Conservation (phyloP, 768 basidiomycete genomes). For the Pisolithus orientalis region DNA sequence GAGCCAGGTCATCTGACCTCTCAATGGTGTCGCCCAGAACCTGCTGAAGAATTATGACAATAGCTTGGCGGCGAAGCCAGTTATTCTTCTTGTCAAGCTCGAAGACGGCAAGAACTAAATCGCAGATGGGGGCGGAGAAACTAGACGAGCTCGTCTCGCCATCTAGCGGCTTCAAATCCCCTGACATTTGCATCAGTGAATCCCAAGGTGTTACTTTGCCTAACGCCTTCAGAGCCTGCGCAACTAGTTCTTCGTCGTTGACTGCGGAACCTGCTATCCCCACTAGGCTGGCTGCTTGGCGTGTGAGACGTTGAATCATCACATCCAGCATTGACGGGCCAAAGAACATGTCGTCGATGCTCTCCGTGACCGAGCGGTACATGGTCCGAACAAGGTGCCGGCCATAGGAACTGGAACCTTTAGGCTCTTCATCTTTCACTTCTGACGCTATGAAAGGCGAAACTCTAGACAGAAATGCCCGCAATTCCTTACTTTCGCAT, state of each 20-base stretch:
- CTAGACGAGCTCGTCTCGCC: slow-evolving; percentile 86
- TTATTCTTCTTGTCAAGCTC: slow-evolving; percentile 95
- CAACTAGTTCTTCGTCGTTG: slow-evolving; percentile 79
- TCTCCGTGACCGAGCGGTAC: slow-evolving; percentile 88
- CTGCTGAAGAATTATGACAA: slow-evolving; percentile 94
- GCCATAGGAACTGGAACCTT: slow-evolving; percentile 52
- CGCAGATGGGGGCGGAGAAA: slow-evolving; percentile 92
- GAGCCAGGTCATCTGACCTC: slow-evolving; percentile 45
- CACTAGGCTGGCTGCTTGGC: slow-evolving; percentile 84
- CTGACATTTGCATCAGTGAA: slow-evolving; percentile 64
- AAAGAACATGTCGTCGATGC: slow-evolving; percentile 96
- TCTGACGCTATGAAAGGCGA: slow-evolving; percentile 73
- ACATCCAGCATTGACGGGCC: slow-evolving; percentile 95
- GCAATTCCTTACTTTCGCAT: slow-evolving; percentile 78
- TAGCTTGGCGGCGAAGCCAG: slow-evolving; percentile 92
- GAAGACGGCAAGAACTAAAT: slow-evolving; percentile 87
- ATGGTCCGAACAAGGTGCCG: slow-evolving; percentile 78
- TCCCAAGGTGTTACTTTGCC: slow-evolving; percentile 64
- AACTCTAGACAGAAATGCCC: slow-evolving; percentile 81
- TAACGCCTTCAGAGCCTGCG: slow-evolving; percentile 68
- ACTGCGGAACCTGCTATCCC: slow-evolving; percentile 76
- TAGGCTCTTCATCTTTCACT: slow-evolving; percentile 29
- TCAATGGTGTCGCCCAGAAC: slow-evolving; percentile 95
- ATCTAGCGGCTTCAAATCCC: slow-evolving; percentile 73
- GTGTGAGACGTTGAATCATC: slow-evolving; percentile 84